phyloP scores from a whole-genome alignment of 192 early-diverging fungal species.

The Pilobolus umbonatus region DNA sequence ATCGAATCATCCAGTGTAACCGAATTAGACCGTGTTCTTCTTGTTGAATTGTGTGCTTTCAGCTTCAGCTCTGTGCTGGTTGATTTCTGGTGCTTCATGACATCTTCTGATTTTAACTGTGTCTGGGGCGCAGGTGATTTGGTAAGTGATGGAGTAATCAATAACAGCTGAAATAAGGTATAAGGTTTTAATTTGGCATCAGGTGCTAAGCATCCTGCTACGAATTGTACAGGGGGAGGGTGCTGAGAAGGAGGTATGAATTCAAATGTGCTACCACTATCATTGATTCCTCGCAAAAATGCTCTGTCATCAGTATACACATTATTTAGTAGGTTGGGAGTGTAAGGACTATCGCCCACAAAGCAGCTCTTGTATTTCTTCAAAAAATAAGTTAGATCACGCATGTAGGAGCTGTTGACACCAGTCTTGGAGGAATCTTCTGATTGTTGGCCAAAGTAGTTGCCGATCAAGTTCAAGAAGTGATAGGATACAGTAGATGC shows the following conservation, averaged over 20 bases:
- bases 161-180: conserved; percentile 14
- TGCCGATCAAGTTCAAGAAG: conserved; percentile 1
- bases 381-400: conserved; percentile 2
- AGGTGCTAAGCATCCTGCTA: conserved; percentile 17
- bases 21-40: conserved; percentile 7
- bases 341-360: conserved; percentile 2
- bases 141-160: background rate
- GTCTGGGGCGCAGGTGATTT: background rate
- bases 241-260: background rate
- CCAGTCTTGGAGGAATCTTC: background rate
- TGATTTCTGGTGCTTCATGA: background rate
- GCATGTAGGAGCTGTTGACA: conserved; percentile 1
- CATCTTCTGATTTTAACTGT: background rate
- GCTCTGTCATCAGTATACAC: background rate
- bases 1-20: background rate
- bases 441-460: background rate
- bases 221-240: background rate
- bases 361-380: conserved; percentile 1
- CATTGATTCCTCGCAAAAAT: background rate
- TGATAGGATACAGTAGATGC: background rate
- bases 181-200: conserved; percentile 26
- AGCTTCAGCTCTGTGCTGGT: background rate
- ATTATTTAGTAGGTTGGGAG: conserved; percentile 1
- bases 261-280: background rate
- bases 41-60: background rate